phyloP scores from a whole-genome alignment of 2,329 filamentous ascomycete species.

The Alternaria tenuissima region DNA sequence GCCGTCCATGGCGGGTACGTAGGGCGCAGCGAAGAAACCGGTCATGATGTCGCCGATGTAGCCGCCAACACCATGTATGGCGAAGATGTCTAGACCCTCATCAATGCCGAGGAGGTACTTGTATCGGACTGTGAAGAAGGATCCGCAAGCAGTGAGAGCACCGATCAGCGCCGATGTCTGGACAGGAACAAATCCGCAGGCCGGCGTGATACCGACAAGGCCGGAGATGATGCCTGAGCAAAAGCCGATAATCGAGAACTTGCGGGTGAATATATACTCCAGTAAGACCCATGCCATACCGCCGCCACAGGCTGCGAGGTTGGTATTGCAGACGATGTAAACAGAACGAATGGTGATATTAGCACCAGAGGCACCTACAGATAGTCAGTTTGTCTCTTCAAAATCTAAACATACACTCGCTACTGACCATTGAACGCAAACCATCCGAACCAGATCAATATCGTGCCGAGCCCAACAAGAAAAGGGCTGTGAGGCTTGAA shows the following conservation, averaged over 20 bases:
- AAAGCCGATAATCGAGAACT: conserved; percentile 62
- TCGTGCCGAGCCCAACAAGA: conserved; percentile 75
- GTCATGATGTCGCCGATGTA: conserved; percentile 66
- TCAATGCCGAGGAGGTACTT: conserved; percentile 64
- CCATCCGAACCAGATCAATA: conserved; percentile 59
- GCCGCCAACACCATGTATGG: conserved; percentile 67
- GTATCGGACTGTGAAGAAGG: conserved; percentile 56
- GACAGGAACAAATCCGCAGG: conserved; percentile 63
- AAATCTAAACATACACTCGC: background rate
- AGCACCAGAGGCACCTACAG: conserved; percentile 50
- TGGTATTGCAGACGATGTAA: conserved; percentile 67
- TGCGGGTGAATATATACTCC: conserved; percentile 59
- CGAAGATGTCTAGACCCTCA: conserved; percentile 68
- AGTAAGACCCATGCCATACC: conserved; percentile 63
- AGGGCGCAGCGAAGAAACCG: conserved; percentile 63
- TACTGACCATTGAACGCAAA: conserved; percentile 53
- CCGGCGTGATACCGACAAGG: conserved; percentile 67
- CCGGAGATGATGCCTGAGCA: conserved; percentile 65
- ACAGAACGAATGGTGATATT: conserved; percentile 63
- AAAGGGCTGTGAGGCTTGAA: conserved; percentile 79
- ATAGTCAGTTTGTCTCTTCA: background rate
- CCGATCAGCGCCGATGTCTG: conserved; percentile 63
- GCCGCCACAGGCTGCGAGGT: conserved; percentile 64
- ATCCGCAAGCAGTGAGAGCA: conserved; percentile 59
- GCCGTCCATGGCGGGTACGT: conserved; percentile 63